phyloP scores from a whole-genome alignment of 768 basidiomycete species.

The Phylloporus scabripes region DNA sequence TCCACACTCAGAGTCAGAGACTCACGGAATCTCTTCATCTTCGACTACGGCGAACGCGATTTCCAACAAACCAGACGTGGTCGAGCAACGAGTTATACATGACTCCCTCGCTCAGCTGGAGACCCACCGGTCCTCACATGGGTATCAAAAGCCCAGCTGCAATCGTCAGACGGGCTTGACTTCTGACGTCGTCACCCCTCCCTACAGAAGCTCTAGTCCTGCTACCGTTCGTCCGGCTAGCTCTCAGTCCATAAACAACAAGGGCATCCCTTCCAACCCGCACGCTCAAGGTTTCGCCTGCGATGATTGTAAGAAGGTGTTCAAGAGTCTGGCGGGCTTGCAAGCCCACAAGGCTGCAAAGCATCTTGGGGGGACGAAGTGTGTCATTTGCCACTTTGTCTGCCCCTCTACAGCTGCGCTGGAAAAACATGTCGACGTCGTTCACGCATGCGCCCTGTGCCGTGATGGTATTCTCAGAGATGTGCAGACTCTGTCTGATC shows the following conservation, averaged over 20 bases:
- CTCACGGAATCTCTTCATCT: slow-evolving; percentile 3
- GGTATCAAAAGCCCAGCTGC: slow-evolving; percentile 9
- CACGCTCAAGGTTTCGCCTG: slow-evolving; percentile 11
- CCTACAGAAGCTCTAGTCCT: slow-evolving; percentile 13
- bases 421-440: slow-evolving; percentile 23
- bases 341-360: slow-evolving; percentile 22
- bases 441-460: slow-evolving; percentile 26
- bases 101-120: slow-evolving; percentile 16
- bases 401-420: slow-evolving; percentile 21
- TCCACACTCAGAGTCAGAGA: slow-evolving; percentile 1
- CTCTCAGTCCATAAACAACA: slow-evolving; percentile 13
- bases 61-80: neutral
- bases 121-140: slow-evolving; percentile 17
- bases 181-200: slow-evolving; percentile 1
- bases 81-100: slow-evolving; percentile 6
- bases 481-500: slow-evolving; percentile 22
- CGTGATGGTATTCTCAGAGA: slow-evolving; percentile 29
- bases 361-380: slow-evolving; percentile 19
- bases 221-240: slow-evolving; percentile 13
- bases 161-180: slow-evolving; percentile 7
- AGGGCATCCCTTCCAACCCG: neutral
- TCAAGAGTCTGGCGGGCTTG: slow-evolving; percentile 19
- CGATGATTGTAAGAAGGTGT: slow-evolving; percentile 20
- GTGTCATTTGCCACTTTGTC: slow-evolving; percentile 22
- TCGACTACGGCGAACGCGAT: neutral